Evolutionary conservation across 768 basidiomycete species (phyloP).

Genomic region (Naganishia friedmannii): DNA sequence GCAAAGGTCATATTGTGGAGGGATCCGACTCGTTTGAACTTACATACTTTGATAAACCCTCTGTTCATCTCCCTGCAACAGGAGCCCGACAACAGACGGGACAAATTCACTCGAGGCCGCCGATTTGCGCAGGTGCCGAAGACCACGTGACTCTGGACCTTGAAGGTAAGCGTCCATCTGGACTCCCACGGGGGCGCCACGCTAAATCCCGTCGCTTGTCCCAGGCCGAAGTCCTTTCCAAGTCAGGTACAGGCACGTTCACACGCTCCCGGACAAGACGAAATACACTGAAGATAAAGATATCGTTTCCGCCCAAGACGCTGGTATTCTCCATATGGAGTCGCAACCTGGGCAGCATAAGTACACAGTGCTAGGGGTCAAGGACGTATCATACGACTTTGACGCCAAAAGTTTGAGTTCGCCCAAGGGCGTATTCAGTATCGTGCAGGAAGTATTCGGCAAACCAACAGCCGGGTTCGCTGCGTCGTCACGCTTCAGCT

Average conservation of each 20-base stretch:
- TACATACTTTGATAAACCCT: conserved; percentile 75
- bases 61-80: conserved; percentile 61
- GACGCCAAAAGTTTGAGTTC: conserved; percentile 56
- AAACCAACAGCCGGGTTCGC: conserved; percentile 79
- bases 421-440: conserved; percentile 67
- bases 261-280: conserved; percentile 15
- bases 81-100: conserved; percentile 55
- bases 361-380: conserved; percentile 85
- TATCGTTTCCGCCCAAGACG: conserved; percentile 36
- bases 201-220: neutral
- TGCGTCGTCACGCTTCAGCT: conserved; percentile 64
- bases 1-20: conserved; percentile 67
- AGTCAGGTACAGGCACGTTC: conserved; percentile 76
- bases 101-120: conserved; percentile 54
- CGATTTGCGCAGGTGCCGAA: conserved; percentile 76
- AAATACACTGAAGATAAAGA: conserved; percentile 18
- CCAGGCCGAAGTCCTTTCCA: conserved; percentile 88
- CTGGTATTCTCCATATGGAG: conserved; percentile 55
- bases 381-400: conserved; percentile 78
- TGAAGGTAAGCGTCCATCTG: conserved; percentile 32
- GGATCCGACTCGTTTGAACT: conserved; percentile 68
- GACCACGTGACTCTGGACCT: conserved; percentile 82
- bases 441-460: conserved; percentile 79
- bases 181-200: neutral
- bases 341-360: conserved; percentile 73